Conservation (phyloP, 441 rosid genomes). For the Syzygium malaccense region DNA sequence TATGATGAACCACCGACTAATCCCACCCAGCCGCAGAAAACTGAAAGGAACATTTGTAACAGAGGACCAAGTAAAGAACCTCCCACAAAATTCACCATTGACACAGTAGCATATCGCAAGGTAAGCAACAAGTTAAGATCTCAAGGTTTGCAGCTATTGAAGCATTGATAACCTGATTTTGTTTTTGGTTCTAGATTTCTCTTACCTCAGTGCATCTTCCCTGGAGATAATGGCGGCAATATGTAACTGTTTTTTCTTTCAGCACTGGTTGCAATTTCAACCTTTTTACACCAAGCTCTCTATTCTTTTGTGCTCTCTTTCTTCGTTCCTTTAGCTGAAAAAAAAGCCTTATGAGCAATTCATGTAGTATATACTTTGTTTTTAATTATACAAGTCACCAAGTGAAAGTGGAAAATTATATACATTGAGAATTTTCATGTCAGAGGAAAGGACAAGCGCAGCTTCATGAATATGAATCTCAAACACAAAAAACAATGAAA, state of each 20-base stretch:
- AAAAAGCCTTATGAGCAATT: background rate
- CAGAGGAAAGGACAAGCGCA: background rate
- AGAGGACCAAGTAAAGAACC: background rate
- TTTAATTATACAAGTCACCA: background rate
- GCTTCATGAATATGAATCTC: background rate
- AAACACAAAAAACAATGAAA: background rate
- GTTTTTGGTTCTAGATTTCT: background rate
- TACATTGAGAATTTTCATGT: background rate
- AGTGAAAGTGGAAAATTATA: background rate
- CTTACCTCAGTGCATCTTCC: conserved; percentile 80
- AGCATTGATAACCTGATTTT: background rate
- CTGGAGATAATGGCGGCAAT: conserved; percentile 66
- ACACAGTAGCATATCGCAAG: background rate
- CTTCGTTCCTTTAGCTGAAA: conserved; percentile 51
- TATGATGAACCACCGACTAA: background rate
- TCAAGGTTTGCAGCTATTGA: background rate
- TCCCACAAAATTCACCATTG: background rate
- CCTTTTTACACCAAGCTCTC: conserved; percentile 73
- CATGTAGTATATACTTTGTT: background rate
- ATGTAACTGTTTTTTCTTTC: conserved; percentile 41
- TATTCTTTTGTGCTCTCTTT: conserved; percentile 68
- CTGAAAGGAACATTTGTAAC: background rate
- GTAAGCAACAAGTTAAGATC: background rate
- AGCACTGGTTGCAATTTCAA: conserved; percentile 56
- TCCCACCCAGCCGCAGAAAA: background rate